A percentile compares a stretch with the other conserved stretches of the same genome.
Conservation (phyloP, 2,329 filamentous ascomycete species). For the Didymella pomorum region DNA sequence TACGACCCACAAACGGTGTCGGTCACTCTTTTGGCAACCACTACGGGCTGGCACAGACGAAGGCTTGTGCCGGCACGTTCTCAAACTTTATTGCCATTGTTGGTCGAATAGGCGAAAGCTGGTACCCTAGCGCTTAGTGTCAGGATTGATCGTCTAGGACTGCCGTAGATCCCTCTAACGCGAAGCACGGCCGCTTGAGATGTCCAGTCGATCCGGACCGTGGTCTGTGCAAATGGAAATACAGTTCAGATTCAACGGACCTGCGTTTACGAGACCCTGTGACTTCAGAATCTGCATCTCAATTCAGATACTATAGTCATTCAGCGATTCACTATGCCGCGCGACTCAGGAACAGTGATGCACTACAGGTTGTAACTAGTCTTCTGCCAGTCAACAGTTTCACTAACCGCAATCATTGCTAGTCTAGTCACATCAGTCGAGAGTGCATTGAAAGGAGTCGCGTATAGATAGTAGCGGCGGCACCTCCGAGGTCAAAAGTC, state of each 20-base stretch:
- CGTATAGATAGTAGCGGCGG: conserved; percentile 13
- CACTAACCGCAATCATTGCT: conserved; percentile 26
- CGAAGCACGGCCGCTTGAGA: conserved; percentile 21
- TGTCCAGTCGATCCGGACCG: conserved; percentile 19
- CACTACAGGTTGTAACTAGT: conserved; percentile 8
- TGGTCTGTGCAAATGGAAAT: conserved; percentile 7
- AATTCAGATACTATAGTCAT: conserved; percentile 8
- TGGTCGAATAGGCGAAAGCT: conserved; percentile 16
- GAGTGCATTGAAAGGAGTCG: not conserved
- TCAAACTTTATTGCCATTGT: conserved; percentile 28
- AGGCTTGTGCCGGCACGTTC: conserved; percentile 10
- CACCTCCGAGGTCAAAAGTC: conserved; percentile 1
- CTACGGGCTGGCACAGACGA: conserved; percentile 21
- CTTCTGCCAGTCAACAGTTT: conserved; percentile 27
- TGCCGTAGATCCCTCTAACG: conserved; percentile 25
- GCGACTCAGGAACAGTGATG: conserved; percentile 5
- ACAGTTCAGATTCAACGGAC: conserved; percentile 6
- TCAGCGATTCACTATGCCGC: not conserved
- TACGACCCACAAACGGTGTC: conserved; percentile 27
- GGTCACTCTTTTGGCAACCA: conserved; percentile 16
- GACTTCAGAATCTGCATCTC: conserved; percentile 15
- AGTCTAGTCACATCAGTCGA: conserved; percentile 15
- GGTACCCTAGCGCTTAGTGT: conserved; percentile 30
- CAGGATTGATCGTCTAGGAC: conserved; percentile 25
- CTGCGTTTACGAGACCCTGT: conserved; percentile 20